phyloP scores from a whole-genome alignment of 345 rosid genomes.

The Conringia planisiliqua region DNA sequence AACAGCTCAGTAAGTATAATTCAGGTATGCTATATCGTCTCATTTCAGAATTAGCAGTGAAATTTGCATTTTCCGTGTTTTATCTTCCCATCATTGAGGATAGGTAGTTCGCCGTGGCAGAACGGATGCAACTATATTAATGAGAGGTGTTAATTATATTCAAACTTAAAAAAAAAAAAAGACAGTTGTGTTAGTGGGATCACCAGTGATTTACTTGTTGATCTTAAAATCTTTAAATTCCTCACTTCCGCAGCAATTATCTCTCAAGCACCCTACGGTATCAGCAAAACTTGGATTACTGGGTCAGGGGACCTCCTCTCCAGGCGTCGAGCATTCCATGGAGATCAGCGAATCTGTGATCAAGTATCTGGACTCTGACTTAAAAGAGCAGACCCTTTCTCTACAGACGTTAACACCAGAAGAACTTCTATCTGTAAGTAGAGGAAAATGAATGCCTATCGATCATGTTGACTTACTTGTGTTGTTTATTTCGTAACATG shows the following conservation, averaged over 20 bases:
- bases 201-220: not conserved
- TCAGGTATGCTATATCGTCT: conserved; percentile 52
- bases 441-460: not conserved
- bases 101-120: not conserved
- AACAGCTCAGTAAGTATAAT: conserved; percentile 62
- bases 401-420: conserved; percentile 49
- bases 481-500: not conserved
- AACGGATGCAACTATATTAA: not conserved
- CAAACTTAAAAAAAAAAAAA: not conserved
- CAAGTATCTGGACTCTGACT: conserved; percentile 34
- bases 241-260: conserved; percentile 57
- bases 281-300: conserved; percentile 62
- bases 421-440: conserved; percentile 63
- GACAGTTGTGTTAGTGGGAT: not conserved
- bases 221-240: not conserved
- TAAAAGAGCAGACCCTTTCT: conserved; percentile 29
- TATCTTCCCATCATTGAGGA: not conserved
- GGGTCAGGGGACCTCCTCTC: conserved; percentile 8
- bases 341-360: conserved; percentile 30
- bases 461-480: not conserved
- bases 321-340: conserved; percentile 15
- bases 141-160: not conserved
- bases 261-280: conserved; percentile 58
- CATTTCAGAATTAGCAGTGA: not conserved
- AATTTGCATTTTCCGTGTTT: not conserved